Base-by-base conservation (phyloP, 805 yeast genomes). In the Millerozyma acaciae region DNA sequence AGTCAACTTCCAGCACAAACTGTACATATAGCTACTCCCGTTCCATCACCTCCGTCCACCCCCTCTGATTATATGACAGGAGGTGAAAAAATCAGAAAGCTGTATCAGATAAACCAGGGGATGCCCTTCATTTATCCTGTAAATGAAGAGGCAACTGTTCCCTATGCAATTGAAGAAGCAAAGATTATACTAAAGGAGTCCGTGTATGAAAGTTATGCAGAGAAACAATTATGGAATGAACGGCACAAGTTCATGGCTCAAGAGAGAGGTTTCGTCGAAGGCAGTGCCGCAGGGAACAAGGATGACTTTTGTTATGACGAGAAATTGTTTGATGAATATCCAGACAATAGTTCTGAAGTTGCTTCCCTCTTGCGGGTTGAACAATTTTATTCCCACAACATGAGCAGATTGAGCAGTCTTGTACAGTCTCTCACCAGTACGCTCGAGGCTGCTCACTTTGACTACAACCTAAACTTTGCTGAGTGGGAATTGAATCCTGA, bases 11-110 rank as follows among this genome's bases (percentile, higher is more conserved):
- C 80, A 1, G 60, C 72, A 0, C 79, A 76, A 25, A 59, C 73
- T 0, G 62, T 80, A 4, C 89, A 84, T 52, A 71, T 87, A 8
- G 89, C 96, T 0, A 86, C 96, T 0, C 96, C 95, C 0, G 84
- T 83, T 1, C 93, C 95, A 3, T 84, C 95, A 0, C 95, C 95
- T 1, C 80, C 84, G 1, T 41, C 55, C 8, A 55, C 62, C 5
- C 65, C 69, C 1, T 62, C 70, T 6, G 71, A 66, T 23, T 66
- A 60, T 32, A 64, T 66, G 70, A 42, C 65, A 8, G 73, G 73
- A 2, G 73, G 73, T 6, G 70, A 61, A 29, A 76, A 70, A 44
- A 61, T 70, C 6, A 60, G 80, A 38, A 68, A 75, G 38, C 67
- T 75, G 31, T 78, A 73, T 40, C 88, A 81, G 54, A 72, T 84